These are phyloP conservation scores for Termitomyces eurrhizus DNA, from an alignment of 768 basidiomycete species.

Conservation along the genomic window DNA sequence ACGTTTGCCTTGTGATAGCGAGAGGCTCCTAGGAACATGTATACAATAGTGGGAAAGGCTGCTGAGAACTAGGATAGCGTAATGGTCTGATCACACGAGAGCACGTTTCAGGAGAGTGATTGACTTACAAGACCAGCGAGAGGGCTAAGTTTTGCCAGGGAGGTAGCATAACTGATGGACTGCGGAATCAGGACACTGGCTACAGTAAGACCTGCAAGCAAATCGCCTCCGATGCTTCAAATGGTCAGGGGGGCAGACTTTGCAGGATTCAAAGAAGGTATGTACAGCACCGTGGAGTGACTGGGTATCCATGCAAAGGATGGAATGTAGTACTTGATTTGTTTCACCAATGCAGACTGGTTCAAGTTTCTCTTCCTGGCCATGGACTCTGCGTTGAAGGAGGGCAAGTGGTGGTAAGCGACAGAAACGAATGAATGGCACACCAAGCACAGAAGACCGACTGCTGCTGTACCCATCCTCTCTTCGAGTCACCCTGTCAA, in stretches of 20 bases:
- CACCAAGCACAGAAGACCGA: too few relatives aligned
- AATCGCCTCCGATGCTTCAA: conserved; percentile 6
- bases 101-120: neutral
- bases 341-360: conserved; percentile 37
- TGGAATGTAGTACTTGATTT: conserved; percentile 73
- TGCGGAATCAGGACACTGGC: conserved; percentile 85
- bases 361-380: neutral
- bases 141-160: conserved; percentile 81
- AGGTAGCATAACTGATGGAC: conserved; percentile 89
- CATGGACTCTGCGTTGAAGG: too few relatives aligned
- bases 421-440: too few relatives aligned
- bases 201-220: conserved; percentile 79
- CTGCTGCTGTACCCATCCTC: too few relatives aligned
- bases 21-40: conserved; percentile 86
- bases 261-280: neutral
- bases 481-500: too few relatives aligned
- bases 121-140: conserved; percentile 9
- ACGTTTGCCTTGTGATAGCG: conserved; percentile 33
- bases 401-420: too few relatives aligned
- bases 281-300: conserved; percentile 67
- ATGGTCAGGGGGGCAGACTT: neutral
- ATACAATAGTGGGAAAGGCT: conserved; percentile 82
- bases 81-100: neutral
- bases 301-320: conserved; percentile 76
- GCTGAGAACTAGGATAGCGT: conserved; percentile 60